A percentile compares a stretch with the other conserved stretches of the same genome.
phyloP scores from a whole-genome alignment of 176 grass and related monocot species.

The Bolboschoenus planiculmis region DNA sequence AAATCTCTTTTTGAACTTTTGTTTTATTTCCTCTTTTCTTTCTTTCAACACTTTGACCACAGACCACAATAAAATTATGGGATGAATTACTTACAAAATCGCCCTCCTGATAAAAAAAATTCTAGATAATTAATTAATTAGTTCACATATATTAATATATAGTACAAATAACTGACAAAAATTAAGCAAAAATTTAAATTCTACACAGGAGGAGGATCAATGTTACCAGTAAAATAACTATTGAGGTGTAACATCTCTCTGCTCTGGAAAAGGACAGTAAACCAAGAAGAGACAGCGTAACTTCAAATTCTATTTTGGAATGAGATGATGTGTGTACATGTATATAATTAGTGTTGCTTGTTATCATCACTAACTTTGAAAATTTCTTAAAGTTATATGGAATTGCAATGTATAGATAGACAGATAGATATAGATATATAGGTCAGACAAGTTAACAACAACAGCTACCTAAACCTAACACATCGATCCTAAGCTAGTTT shows the following conservation, averaged over 20 bases:
- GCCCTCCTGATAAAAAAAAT: neutral
- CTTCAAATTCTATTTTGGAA: slow-evolving; percentile 15
- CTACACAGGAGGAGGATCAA: neutral
- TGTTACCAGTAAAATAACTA: too few relatives aligned
- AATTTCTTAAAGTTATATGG: slow-evolving; percentile 6
- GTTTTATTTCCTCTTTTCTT: neutral
- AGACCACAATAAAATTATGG: neutral
- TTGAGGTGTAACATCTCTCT: neutral
- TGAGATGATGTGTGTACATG: neutral
- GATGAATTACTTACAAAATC: too few relatives aligned
- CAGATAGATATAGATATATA: neutral
- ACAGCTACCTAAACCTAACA: slow-evolving; percentile 21
- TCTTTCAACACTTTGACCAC: slow-evolving; percentile 3
- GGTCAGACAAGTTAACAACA: slow-evolving; percentile 19
- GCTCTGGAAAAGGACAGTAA: slow-evolving; percentile 19
- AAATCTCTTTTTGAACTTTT: neutral
- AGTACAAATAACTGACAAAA: slow-evolving; percentile 12
- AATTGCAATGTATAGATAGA: slow-evolving; percentile 17
- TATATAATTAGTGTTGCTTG: slow-evolving; percentile 17
- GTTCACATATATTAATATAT: too few relatives aligned
- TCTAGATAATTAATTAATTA: neutral
- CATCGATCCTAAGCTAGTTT: neutral
- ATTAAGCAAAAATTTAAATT: slow-evolving; percentile 6
- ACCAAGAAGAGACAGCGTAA: slow-evolving; percentile 19
- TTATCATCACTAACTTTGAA: slow-evolving; percentile 16